A percentile compares a stretch with the other conserved stretches of the same genome.
Conservation (phyloP, 306 rosid genomes). For the Quercus wislizeni region DNA sequence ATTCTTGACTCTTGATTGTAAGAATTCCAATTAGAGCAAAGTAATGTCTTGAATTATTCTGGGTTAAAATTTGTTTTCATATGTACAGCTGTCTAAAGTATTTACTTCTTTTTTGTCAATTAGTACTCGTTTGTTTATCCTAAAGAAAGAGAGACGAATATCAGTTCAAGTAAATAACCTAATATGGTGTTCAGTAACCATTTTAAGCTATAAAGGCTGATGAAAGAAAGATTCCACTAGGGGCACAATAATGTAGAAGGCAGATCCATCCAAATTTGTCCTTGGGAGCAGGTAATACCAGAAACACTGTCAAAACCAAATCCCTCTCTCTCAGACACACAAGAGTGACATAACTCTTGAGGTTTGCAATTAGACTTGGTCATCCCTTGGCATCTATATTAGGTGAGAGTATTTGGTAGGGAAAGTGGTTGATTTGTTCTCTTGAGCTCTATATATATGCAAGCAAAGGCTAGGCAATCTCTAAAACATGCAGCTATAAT, state of each 20-base stretch:
- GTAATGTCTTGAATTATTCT: no score
- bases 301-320: conserved; percentile 19
- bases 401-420: conserved; percentile 50
- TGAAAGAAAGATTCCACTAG: neutral
- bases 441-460: conserved; percentile 24
- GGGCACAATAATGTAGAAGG: neutral
- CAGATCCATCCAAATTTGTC: neutral
- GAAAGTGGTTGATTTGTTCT: conserved; percentile 40
- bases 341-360: neutral
- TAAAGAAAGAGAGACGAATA: no score
- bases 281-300: conserved; percentile 41
- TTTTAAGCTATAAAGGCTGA: no score
- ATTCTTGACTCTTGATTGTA: no score
- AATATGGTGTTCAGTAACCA: no score
- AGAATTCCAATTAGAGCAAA: no score
- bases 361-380: conserved; percentile 33
- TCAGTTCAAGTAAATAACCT: no score
- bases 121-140: no score
- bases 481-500: neutral
- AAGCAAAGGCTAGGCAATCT: conserved; percentile 26
- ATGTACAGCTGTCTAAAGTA: no score
- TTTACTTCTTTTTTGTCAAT: no score
- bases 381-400: conserved; percentile 23
- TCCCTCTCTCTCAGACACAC: neutral
- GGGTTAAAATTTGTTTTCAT: no score